These are phyloP conservation scores for Pseudocercospora musae DNA, from an alignment of 2,329 filamentous ascomycete species.

Conservation along the genomic window DNA sequence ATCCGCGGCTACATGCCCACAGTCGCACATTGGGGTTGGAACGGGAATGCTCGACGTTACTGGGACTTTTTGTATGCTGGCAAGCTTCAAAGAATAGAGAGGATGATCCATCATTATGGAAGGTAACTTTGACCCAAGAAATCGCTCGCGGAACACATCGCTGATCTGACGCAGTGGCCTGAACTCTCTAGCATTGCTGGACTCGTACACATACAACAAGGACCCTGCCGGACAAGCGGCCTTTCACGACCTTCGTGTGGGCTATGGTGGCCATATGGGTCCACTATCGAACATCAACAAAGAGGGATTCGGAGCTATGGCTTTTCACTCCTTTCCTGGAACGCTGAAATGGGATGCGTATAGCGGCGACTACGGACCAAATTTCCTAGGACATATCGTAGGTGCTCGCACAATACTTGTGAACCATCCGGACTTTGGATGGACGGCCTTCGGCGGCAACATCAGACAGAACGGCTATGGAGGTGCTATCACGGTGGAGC, in stretches of 20 bases:
- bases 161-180: conserved; percentile 44
- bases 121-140: neutral
- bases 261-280: conserved; percentile 53
- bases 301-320: conserved; percentile 54
- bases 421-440: conserved; percentile 44
- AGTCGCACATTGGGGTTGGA: conserved; percentile 61
- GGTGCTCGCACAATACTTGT: conserved; percentile 52
- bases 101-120: conserved; percentile 60
- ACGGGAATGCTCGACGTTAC: conserved; percentile 59
- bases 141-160: neutral
- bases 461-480: conserved; percentile 26
- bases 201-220: conserved; percentile 49
- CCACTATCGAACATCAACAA: conserved; percentile 55
- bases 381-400: conserved; percentile 52
- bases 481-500: conserved; percentile 37
- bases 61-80: conserved; percentile 57
- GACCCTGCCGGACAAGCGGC: conserved; percentile 32
- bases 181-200: conserved; percentile 55
- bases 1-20: conserved; percentile 58
- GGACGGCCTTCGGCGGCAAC: conserved; percentile 52
- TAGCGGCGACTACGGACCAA: conserved; percentile 57
- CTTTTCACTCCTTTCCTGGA: conserved; percentile 58
- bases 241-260: conserved; percentile 52
- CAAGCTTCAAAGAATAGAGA: conserved; percentile 43
- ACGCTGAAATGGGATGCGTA: conserved; percentile 56